A percentile compares a stretch with the other conserved stretches of the same genome.
These are phyloP conservation scores for Vitis cinerea DNA, from an alignment of 164 flowering plant genomes.

Conservation along the genomic window DNA sequence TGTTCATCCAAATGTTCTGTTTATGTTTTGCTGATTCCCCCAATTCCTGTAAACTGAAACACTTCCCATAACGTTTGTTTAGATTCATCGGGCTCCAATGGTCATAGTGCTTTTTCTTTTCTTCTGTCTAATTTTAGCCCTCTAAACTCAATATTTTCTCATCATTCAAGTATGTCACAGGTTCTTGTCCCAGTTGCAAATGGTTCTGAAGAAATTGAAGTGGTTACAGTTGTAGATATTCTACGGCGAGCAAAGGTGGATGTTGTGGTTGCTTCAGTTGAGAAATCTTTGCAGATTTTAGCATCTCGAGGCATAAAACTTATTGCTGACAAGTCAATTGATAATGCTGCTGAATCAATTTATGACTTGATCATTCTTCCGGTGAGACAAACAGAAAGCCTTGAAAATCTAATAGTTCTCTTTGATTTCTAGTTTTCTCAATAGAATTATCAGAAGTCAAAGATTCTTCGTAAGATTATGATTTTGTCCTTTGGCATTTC, in stretches of 20 bases:
- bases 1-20: background rate
- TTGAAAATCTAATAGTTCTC: background rate
- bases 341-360: constrained; percentile 54
- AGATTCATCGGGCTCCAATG: background rate
- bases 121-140: background rate
- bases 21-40: background rate
- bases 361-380: constrained; percentile 91
- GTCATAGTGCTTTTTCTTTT: background rate
- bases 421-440: background rate
- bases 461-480: background rate
- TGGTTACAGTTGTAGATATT: constrained; percentile 68
- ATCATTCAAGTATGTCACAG: constrained; percentile 27
- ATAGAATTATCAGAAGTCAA: too few relatives aligned
- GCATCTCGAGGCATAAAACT: constrained; percentile 69
- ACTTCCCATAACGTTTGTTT: too few relatives aligned
- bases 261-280: constrained; percentile 84
- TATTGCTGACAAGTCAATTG: constrained; percentile 72
- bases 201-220: constrained; percentile 88
- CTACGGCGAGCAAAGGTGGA: constrained; percentile 78
- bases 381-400: constrained; percentile 43
- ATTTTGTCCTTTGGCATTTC: too few relatives aligned
- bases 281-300: constrained; percentile 55
- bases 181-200: constrained; percentile 90
- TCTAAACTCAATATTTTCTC: background rate
- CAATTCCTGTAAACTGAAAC: too few relatives aligned